Evolutionary conservation across 306 rosid species (phyloP), one percentile per base, ranked within the genome.

Genomic region (Castanea sativa): DNA sequence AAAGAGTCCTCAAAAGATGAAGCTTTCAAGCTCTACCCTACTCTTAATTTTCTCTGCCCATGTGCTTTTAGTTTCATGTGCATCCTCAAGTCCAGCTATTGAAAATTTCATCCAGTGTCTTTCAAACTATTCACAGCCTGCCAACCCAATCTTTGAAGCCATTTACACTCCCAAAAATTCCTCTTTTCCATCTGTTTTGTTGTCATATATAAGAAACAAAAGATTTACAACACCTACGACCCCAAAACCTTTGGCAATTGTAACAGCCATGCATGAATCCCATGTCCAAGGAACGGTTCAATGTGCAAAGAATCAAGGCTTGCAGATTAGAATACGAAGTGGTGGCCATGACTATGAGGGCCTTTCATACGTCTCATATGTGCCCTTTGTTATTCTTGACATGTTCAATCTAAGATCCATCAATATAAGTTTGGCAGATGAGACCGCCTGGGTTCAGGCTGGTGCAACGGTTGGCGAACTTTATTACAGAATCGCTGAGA

Each of bases 261-360:
- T 87, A 18, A 16, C 79, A 12, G 78, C 83, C 41, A 21, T 21
- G 27, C 75, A 76, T 18, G 49, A 51, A 25, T 73, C 82, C 56
- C 82, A 79, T 3, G 82, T 84, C 19, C 86, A 79, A 75, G 11
- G 72, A 6, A 60, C 87, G 3, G 56, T 83, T 2, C 3, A 75
- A 12, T 84, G 86, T 11, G 58, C 84, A 30, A 57, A 75, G 69
- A 25, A 35, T 0, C 74, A 58, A 1, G 74, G 49, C 20, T 8
- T 87, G 14, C 30, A 75, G 27, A 75, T 84, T 10, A 73, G 80
- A 69, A 87, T 79, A 71, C 84, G 87, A 56, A 87, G 90, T 32
- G 84, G 83, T 0, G 87, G 87, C 41, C 89, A 83, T n/a, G 89
- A 86, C 29, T 86, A 58, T 2, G 87, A 86, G 57, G 79, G 85